These are phyloP conservation scores for Morella rubra DNA, from an alignment of 306 rosid genomes.

Conservation along the genomic window DNA sequence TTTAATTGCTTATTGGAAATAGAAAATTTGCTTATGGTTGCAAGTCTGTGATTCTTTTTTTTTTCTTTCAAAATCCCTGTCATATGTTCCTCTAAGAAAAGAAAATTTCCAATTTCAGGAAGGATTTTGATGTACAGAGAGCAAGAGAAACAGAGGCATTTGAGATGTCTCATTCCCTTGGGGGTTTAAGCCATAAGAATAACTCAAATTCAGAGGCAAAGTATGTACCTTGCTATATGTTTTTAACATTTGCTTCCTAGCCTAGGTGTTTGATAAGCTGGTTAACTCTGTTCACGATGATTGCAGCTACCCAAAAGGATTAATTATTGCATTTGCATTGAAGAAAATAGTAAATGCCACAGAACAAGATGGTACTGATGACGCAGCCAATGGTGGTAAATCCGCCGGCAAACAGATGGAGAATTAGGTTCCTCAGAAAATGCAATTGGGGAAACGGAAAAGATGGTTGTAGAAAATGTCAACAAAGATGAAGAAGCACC, in stretches of 20 bases:
- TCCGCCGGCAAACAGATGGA: constrained; percentile 33
- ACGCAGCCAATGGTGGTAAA: constrained; percentile 27
- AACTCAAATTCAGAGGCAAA: constrained; percentile 39
- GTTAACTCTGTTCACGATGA: constrained; percentile 24
- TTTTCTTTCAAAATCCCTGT: neutral
- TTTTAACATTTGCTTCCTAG: constrained; percentile 1
- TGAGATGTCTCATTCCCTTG: constrained; percentile 46
- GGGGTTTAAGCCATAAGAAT: constrained; percentile 38
- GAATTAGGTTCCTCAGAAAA: constrained; percentile 29
- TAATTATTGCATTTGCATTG: constrained; percentile 69
- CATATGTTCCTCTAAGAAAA: constrained; percentile 12
- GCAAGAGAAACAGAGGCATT: constrained; percentile 47
- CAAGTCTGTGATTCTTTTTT: too few species aligned
- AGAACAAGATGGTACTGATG: constrained; percentile 36
- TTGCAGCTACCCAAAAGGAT: constrained; percentile 84
- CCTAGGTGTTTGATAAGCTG: constrained; percentile 8
- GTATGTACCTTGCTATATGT: constrained; percentile 40
- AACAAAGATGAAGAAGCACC: constrained; percentile 34
- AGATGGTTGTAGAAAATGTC: constrained; percentile 28
- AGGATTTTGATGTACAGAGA: constrained; percentile 73
- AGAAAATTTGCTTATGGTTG: neutral
- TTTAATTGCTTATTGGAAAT: neutral
- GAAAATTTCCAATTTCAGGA: constrained; percentile 48
- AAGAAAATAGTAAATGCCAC: constrained; percentile 45
- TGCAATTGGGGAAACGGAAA: constrained; percentile 19